Evolutionary conservation across 2,329 filamentous ascomycete genomes (phyloP), one percentile per base, ranked within the genome.

Genomic region (Venturia pyrina): DNA sequence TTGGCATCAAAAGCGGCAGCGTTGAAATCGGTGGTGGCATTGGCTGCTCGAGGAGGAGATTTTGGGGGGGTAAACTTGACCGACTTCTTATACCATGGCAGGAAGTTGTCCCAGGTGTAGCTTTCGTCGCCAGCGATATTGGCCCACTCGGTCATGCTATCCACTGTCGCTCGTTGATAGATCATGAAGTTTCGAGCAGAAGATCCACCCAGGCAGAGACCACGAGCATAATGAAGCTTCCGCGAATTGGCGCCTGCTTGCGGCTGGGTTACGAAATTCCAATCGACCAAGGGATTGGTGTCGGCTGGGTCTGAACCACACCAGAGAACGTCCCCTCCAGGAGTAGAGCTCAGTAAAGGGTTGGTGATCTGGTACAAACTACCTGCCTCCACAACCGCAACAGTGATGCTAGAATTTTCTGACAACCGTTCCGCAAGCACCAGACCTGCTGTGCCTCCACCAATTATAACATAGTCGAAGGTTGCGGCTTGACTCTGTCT

Each of bases 281-380:
- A 74, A 44, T 74, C 72, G 11, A 73, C 68, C 4, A 71, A 65
- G 2, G 72, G 70, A 46, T 73, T 69, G 43, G 61, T 69, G 62
- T 73, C 71, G 7, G 64, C 64, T 5, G 66, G 65, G 17, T n/a
- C 13, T 15, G 71, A 19, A 65, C 68, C 19, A 67, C 65, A 1
- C 61, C 46, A 69, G 24, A 73, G 56, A 6, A 72, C 68, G 62
- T 70, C 70, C 24, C 70, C 69, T 21, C 67, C 70, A 3, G 71
- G 71, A 6, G 70, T 70, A 2, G 65, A 66, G 1, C 65, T 67
- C 13, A 69, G 63, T 5, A 70, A 7, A 2, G 67, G 67, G 40
- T 74, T 75, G 50, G 71, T 68, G 21, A 74, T 46, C 65, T 77
- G 71, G 62, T 75, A 76, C 68, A 74, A 76, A 46, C 40, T 40